phyloP scores from a whole-genome alignment of 495 filamentous ascomycete species.

The Daldinia loculata region DNA sequence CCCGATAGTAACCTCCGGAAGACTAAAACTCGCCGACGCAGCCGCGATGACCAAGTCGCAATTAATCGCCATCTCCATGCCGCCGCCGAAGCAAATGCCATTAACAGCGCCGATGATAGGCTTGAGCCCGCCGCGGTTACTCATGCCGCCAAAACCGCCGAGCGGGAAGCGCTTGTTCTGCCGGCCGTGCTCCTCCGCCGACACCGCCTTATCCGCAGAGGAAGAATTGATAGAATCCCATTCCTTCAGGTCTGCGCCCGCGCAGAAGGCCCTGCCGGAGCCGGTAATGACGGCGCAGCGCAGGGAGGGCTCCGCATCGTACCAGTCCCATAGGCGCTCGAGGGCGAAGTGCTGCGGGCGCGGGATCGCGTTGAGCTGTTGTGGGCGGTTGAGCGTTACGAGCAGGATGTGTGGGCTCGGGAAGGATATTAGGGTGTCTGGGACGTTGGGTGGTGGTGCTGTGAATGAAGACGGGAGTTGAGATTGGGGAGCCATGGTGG shows the following conservation, averaged over 20 bases:
- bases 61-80: constrained; percentile 76
- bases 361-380: constrained; percentile 66
- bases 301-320: constrained; percentile 63
- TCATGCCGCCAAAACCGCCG: constrained; percentile 62
- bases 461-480: constrained; percentile 35
- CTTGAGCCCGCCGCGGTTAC: constrained; percentile 63
- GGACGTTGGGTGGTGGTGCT: constrained; percentile 47
- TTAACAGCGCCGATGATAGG: constrained; percentile 80
- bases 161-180: constrained; percentile 24
- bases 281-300: constrained; percentile 67
- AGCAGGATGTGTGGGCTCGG: constrained; percentile 65
- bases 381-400: constrained; percentile 68
- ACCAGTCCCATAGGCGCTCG: constrained; percentile 64
- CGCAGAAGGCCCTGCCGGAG: constrained; percentile 63
- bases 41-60: constrained; percentile 73
- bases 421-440: constrained; percentile 60
- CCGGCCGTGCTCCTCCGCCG: neutral
- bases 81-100: constrained; percentile 78
- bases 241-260: constrained; percentile 66
- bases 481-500: constrained; percentile 15
- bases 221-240: constrained; percentile 36
- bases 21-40: constrained; percentile 61
- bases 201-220: neutral
- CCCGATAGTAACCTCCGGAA: constrained; percentile 76
- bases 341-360: constrained; percentile 60